Conservation (phyloP, 2,329 filamentous ascomycete genomes). For the Neurospora sp. region DNA sequence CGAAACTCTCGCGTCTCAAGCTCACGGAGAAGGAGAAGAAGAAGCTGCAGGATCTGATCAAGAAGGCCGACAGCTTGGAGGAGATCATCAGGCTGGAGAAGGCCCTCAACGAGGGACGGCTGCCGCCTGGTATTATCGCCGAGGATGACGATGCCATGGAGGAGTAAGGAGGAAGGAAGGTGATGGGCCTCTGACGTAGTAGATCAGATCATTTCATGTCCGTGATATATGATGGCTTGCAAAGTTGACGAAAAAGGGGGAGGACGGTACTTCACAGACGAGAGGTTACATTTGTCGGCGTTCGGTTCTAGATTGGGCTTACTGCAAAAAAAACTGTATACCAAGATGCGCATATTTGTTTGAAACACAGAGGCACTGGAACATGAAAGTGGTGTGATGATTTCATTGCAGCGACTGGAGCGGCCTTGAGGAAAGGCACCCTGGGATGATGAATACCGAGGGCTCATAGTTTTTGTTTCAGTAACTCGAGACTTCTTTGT, state of each 20-base stretch:
- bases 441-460: not conserved
- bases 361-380: not conserved
- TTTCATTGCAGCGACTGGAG: not conserved
- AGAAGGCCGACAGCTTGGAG: conserved; percentile 76
- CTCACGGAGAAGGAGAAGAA: conserved; percentile 83
- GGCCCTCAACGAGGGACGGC: conserved; percentile 77
- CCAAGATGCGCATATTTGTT: not conserved
- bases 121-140: conserved; percentile 59
- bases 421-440: not conserved
- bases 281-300: not conserved
- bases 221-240: not conserved
- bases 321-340: not conserved
- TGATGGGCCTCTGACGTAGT: not conserved
- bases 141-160: conserved; percentile 45
- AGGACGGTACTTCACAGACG: not conserved
- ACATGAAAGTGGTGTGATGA: not conserved
- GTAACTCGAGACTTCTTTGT: not conserved
- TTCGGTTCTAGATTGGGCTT: not conserved
- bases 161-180: conserved; percentile 35
- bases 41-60: conserved; percentile 76
- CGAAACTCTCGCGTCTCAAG: conserved; percentile 67
- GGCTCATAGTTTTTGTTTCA: not conserved
- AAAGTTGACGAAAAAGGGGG: not conserved
- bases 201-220: not conserved
- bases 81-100: conserved; percentile 89